Evolutionary conservation across 257 asterid species (phyloP).

Genomic region (Agastache rugosa): DNA sequence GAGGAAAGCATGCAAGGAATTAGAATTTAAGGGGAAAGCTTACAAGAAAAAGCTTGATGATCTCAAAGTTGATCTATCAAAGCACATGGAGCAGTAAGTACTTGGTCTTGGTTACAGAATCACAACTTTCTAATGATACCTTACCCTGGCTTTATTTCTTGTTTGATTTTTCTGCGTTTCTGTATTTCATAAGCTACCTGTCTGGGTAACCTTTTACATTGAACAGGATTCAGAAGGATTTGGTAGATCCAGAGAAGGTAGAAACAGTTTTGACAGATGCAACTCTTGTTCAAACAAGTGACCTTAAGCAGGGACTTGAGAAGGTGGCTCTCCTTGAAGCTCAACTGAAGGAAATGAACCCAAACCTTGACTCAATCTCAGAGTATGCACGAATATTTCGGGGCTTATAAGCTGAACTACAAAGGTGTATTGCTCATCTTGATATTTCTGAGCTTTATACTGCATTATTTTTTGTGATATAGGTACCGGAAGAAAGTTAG

Average conservation of each 20-base stretch:
- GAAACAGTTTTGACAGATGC: slow-evolving; percentile 66
- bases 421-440: neutral
- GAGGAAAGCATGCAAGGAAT: slow-evolving; percentile 74
- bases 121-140: slow-evolving; percentile 11
- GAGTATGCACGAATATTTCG: slow-evolving; percentile 62
- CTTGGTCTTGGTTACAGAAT: slow-evolving; percentile 21
- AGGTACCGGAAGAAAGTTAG: slow-evolving; percentile 83
- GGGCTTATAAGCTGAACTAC: slow-evolving; percentile 2
- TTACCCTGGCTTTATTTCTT: neutral
- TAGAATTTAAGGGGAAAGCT: slow-evolving; percentile 75
- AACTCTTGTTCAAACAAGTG: slow-evolving; percentile 60
- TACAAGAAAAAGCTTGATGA: slow-evolving; percentile 82
- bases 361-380: slow-evolving; percentile 93
- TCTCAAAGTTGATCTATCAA: slow-evolving; percentile 66
- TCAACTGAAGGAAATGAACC: slow-evolving; percentile 92
- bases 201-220: slow-evolving; percentile 18
- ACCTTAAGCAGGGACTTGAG: slow-evolving; percentile 79
- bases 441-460: slow-evolving; percentile 14
- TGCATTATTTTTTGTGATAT: slow-evolving; percentile 17
- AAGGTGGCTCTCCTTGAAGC: slow-evolving; percentile 91
- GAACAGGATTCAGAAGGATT: slow-evolving; percentile 84
- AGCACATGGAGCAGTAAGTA: slow-evolving; percentile 94
- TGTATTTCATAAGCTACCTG: neutral
- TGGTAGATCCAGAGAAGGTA: slow-evolving; percentile 88
- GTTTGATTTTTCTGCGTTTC: neutral